Evolutionary conservation across 108 stramenopile genomes (phyloP).

Genomic region (Mayamaea pseudoterrestris): DNA sequence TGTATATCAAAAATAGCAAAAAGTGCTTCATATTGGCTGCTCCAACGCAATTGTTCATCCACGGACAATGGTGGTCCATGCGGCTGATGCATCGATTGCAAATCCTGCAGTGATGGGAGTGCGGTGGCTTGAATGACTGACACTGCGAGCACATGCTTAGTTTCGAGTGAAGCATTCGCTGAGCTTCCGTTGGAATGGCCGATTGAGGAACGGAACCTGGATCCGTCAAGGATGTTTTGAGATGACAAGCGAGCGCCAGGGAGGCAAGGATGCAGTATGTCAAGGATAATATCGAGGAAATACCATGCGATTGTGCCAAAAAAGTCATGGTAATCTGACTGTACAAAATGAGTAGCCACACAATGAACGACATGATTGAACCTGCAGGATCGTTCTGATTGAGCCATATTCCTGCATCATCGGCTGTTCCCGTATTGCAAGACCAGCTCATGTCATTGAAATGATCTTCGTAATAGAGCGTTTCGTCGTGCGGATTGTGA

Average conservation of each 20-base stretch:
- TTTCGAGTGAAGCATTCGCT: conserved; percentile 45
- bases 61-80: conserved; percentile 66
- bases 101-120: conserved; percentile 95
- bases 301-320: conserved; percentile 63
- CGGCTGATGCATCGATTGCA: conserved; percentile 93
- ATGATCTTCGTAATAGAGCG: conserved; percentile 36
- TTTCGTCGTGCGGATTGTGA: conserved; percentile 4
- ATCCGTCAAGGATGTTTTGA: conserved; percentile 90
- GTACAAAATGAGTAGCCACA: conserved; percentile 74
- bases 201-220: conserved; percentile 85
- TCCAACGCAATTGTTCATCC: conserved; percentile 98
- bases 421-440: conserved; percentile 33
- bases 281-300: conserved; percentile 38
- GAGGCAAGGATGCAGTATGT: conserved; percentile 48
- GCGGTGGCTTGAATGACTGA: conserved; percentile 93
- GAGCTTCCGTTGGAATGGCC: conserved; percentile 72
- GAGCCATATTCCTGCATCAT: conserved; percentile 77
- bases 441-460: conserved; percentile 51
- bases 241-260: conserved; percentile 81
- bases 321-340: conserved; percentile 61
- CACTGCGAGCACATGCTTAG: conserved; percentile 87
- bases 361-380: conserved; percentile 73
- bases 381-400: conserved; percentile 84
- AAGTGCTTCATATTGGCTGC: conserved; percentile 91
- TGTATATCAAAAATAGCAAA: conserved; percentile 89